phyloP scores from a whole-genome alignment of 345 rosid genomes.

The Streptanthus diversifolius region DNA sequence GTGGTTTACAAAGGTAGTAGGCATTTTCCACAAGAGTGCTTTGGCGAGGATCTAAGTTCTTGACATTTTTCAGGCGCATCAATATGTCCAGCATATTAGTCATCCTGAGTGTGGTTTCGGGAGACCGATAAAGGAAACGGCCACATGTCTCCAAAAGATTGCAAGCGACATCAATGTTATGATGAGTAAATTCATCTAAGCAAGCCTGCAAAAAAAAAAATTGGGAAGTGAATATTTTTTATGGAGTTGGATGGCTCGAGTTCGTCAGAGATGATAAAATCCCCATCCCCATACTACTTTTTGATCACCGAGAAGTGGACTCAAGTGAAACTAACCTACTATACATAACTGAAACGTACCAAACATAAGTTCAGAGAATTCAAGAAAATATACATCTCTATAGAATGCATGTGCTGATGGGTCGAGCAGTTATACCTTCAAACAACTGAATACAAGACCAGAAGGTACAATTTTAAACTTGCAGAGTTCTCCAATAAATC shows the following conservation, averaged over 20 bases:
- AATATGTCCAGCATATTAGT: conserved; percentile 97
- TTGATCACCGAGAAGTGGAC: not conserved
- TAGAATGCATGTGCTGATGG: conserved; percentile 6
- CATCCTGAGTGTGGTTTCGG: conserved; percentile 92
- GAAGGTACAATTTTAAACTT: conserved; percentile 83
- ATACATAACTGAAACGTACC: not conserved
- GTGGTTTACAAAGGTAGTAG: conserved; percentile 97
- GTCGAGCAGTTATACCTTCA: conserved; percentile 59
- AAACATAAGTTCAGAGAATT: conserved; percentile 5
- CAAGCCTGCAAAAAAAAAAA: conserved; percentile 60
- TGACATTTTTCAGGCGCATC: conserved; percentile 99
- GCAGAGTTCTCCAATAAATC: conserved; percentile 98
- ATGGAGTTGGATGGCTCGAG: conserved; percentile 3
- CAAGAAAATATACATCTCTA: conserved; percentile 10
- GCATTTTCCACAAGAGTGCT: conserved; percentile 99
- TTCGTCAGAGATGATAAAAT: not conserved
- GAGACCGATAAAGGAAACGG: conserved; percentile 93
- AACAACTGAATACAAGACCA: conserved; percentile 84
- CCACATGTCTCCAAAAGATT: conserved; percentile 99
- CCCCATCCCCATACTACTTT: conserved; percentile 8
- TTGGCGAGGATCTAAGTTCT: conserved; percentile 96
- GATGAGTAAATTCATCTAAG: conserved; percentile 97
- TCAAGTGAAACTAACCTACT: not conserved
- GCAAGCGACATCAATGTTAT: conserved; percentile 98
- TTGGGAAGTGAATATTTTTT: conserved; percentile 16